Percentiles rank a stretch among this genome's conserved stretches.
phyloP scores from a whole-genome alignment of 2,329 filamentous ascomycete species.

The Sclerotinia nivalis region DNA sequence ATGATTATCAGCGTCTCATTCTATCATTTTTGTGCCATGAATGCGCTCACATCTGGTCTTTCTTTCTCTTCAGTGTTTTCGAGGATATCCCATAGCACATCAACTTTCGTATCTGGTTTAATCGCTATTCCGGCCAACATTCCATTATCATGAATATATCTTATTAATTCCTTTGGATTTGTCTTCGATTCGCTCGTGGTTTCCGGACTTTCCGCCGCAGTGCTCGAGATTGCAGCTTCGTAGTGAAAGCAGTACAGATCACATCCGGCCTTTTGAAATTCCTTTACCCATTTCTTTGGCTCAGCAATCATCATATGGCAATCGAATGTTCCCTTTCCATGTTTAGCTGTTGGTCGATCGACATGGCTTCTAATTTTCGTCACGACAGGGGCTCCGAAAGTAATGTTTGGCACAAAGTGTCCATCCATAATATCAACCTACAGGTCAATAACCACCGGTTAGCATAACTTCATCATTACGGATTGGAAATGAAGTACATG shows the following conservation, averaged over 20 bases:
- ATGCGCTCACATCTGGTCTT: conserved; percentile 77
- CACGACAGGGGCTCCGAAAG: conserved; percentile 92
- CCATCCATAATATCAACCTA: conserved; percentile 94
- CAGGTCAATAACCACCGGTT: not conserved
- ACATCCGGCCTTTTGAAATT: conserved; percentile 91
- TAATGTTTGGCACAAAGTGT: conserved; percentile 98
- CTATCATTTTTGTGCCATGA: not conserved
- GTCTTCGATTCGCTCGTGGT: conserved; percentile 69
- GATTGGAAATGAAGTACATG: conserved; percentile 9
- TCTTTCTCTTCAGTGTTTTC: conserved; percentile 72
- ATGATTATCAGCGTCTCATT: conserved; percentile 24
- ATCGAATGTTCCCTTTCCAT: conserved; percentile 90
- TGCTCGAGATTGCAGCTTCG: conserved; percentile 83
- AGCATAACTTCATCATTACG: not conserved
- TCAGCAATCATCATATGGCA: conserved; percentile 99
- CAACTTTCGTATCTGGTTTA: conserved; percentile 87
- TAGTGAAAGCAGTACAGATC: conserved; percentile 99
- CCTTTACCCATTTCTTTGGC: conserved; percentile 98
- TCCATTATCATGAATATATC: conserved; percentile 84
- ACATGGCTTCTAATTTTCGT: conserved; percentile 90
- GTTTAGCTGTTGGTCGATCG: conserved; percentile 65
- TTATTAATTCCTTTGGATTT: conserved; percentile 79
- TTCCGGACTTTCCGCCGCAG: conserved; percentile 78
- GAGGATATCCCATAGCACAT: conserved; percentile 89
- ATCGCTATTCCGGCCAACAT: conserved; percentile 93